Evolutionary conservation across 805 yeast species (phyloP).

Genomic region (Ogataea salicorniae): DNA sequence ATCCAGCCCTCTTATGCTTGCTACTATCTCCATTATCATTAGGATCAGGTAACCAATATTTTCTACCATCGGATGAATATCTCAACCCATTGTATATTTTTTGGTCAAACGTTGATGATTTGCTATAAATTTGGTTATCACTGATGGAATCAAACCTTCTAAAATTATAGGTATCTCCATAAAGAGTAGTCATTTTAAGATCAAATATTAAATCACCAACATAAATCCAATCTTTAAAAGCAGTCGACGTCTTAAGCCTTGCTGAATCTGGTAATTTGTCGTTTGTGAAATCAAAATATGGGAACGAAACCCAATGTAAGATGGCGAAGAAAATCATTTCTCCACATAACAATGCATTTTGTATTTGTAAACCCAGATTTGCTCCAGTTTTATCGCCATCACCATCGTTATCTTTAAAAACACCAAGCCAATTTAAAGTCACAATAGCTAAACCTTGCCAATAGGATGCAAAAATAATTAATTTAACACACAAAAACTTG

Average conservation of each 20-base stretch:
- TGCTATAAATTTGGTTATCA: conserved; percentile 20
- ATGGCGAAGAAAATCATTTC: conserved; percentile 84
- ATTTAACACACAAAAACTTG: conserved; percentile 86
- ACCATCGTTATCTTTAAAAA: conserved; percentile 31
- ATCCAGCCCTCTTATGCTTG: not conserved
- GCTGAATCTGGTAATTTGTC: conserved; percentile 62
- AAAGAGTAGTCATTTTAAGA: conserved; percentile 58
- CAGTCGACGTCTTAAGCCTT: conserved; percentile 53
- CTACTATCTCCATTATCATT: not conserved
- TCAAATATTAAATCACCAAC: conserved; percentile 75
- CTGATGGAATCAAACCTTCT: conserved; percentile 76
- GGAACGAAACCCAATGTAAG: conserved; percentile 85
- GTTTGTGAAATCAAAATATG: conserved; percentile 65
- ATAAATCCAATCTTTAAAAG: conserved; percentile 74
- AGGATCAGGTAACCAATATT: conserved; percentile 64
- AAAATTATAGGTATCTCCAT: conserved; percentile 74
- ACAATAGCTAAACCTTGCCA: conserved; percentile 83
- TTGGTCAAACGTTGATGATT: conserved; percentile 45
- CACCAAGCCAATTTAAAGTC: conserved; percentile 43
- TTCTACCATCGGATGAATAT: conserved; percentile 72
- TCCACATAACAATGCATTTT: conserved; percentile 72
- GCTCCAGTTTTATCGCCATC: conserved; percentile 30
- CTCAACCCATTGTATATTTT: conserved; percentile 80
- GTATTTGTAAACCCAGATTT: conserved; percentile 50
- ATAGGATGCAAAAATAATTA: conserved; percentile 94